Evolutionary conservation across 495 filamentous ascomycete species (phyloP), one percentile per base, ranked within the genome.

Genomic region (Podospora appendiculata): DNA sequence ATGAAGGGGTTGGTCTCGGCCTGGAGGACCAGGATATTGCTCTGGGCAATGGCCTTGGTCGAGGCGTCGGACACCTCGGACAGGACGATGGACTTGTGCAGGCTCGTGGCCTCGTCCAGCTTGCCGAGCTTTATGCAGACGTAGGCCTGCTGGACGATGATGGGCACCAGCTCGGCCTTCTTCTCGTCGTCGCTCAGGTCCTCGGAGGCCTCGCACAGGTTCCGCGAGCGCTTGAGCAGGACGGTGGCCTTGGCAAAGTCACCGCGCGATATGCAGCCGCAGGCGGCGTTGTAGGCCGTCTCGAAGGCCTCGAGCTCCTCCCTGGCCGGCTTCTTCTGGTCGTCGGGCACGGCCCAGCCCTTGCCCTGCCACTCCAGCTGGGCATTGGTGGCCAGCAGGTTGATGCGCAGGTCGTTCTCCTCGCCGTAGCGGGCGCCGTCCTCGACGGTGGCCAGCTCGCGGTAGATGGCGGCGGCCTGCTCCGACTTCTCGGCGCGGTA

Each of bases 251-350:
- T 83, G 16, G 65, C 71, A 46, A 91, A 79, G 56, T 90, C 88
- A 10, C 86, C 87, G 53, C 84, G 77, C 9, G 89, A 89, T 62
- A 97, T 87, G 63, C 84, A 86, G 41, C 79, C 79, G 64, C 92
- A 97, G 18, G 91, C 94, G 8, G 86, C 84, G 72, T 98, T 98
- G 69, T 91, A 98, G 0, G 89, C 80, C 5, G 86, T 94, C 69
- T 98, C 93, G 58, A 97, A 98, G 4, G 85, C 84, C 62, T 96
- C 89, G 43, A 95, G 67, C 60, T 95, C 89, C 51, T 90, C 88
- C 53, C 84, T 76, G 14, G 71, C 74, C 12, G 83, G 75, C 62
- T 87, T 70, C 57, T 70, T 73, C 47, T 73, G 66, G 7, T 56
- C 53, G 33, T 71, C 68, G 10, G 56, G 61, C n/a, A 64, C 60